Base-by-base conservation (phyloP, 176 grass and related monocot species). In the Thalia dealbata region DNA sequence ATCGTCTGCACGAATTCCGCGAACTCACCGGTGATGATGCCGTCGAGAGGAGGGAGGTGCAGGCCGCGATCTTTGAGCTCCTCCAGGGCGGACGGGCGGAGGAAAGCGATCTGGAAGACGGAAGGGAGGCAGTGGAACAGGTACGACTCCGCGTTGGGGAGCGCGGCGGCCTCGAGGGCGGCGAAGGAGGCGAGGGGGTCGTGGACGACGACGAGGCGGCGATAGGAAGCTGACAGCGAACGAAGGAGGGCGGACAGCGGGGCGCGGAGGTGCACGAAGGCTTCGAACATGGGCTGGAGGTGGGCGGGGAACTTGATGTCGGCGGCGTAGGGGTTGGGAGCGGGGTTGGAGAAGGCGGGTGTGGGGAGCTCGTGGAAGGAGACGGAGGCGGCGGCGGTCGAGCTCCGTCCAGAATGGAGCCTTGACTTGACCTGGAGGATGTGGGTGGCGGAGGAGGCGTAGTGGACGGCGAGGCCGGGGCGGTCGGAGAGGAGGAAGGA, bases 161-260 rank as follows among this genome's bases (percentile, higher is more conserved):
- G 6, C 11, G 73, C 50, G 32, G 77, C 73, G 0, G 82, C 87
- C 78, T 87, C 82, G 21, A 3, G 63, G 1, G 81, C 84, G 3
- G 79, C 91, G 84, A 95, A 87, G 11, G 82, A 81, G 50, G 75
- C 55, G 24, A 85, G 55, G 32, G 66, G 22, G 71, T 95, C 91
- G 73, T 89, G 78, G 38, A 95, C 64, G 61, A 95, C 82, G 10
- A 66, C 82, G 0, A 84, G 79, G 63, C 81, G 84, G 28, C 76
- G 77, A 22, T 71, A 79, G 0, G 61, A 12, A 7, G 51, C 22
- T 10, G 84, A 60, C 6, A 95, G 79, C 27, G 81, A 75, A 0
- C 0, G 45, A 1, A 90, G 81, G 26, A 95, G 82, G 21, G 73
- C 21, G 11, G 69, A 63, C 10, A 95, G 70, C 44, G 82, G 75